These are phyloP conservation scores for Torulaspora maleeae DNA, from an alignment of 805 yeast genomes.

Conservation along the genomic window DNA sequence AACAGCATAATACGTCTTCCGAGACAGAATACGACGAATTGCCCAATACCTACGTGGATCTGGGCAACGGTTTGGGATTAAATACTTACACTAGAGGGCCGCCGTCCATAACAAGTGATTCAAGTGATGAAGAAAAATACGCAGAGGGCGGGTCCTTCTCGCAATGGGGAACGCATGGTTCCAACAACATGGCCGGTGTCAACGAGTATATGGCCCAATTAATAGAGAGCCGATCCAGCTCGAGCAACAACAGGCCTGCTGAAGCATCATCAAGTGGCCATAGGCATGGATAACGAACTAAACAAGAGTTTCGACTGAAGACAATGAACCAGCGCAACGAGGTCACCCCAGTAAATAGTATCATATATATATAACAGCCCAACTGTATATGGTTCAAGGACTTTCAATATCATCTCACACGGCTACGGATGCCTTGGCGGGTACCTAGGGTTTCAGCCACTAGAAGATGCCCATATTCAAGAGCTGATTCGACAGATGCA, in stretches of 20 bases:
- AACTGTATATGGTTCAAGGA: too few species aligned
- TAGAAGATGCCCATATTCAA: neutral
- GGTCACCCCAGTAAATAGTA: too few species aligned
- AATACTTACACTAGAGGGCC: slow-evolving; percentile 37
- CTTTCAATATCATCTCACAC: too few species aligned
- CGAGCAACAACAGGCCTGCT: slow-evolving; percentile 7
- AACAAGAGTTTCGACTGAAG: neutral
- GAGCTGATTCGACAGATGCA: too few species aligned
- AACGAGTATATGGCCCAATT: slow-evolving; percentile 29
- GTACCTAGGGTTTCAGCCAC: neutral
- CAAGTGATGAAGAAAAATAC: slow-evolving; percentile 27
- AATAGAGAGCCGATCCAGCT: slow-evolving; percentile 21
- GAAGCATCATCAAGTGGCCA: neutral
- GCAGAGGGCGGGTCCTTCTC: slow-evolving; percentile 20
- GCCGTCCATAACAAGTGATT: slow-evolving; percentile 38
- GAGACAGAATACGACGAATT: slow-evolving; percentile 12
- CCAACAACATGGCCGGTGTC: slow-evolving; percentile 14
- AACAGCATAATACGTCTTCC: slow-evolving; percentile 8
- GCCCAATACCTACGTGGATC: slow-evolving; percentile 25
- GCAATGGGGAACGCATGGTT: slow-evolving; percentile 13
- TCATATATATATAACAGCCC: too few species aligned
- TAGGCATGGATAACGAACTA: neutral
- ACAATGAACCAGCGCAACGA: too few species aligned
- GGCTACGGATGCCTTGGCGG: neutral
- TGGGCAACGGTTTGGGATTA: slow-evolving; percentile 37